Conservation (phyloP, 2,329 filamentous ascomycete genomes). For the Samsoniella hepiali region DNA sequence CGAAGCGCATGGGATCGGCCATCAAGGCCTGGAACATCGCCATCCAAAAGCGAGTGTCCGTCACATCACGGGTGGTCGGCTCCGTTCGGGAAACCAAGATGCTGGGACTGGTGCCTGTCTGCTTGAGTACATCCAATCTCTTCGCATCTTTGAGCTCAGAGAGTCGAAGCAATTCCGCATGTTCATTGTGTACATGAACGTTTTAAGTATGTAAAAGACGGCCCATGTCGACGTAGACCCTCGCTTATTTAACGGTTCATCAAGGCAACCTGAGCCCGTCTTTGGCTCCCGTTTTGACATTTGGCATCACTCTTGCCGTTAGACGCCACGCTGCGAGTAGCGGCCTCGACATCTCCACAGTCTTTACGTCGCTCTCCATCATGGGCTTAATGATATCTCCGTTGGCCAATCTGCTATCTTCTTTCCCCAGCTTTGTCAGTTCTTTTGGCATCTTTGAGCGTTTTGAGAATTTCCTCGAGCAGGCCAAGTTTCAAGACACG, state of each 20-base stretch:
- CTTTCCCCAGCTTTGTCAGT: conserved; percentile 24
- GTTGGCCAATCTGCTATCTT: conserved; percentile 22
- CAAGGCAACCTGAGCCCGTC: conserved; percentile 18
- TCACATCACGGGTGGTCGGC: conserved; percentile 28
- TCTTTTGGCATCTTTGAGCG: conserved; percentile 27
- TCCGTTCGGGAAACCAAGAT: conserved; percentile 33
- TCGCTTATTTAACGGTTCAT: not conserved
- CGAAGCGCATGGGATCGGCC: conserved; percentile 22
- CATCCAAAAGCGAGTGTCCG: conserved; percentile 28
- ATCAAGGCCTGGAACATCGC: conserved; percentile 27
- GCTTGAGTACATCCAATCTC: conserved; percentile 22
- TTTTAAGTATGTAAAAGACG: conserved; percentile 13
- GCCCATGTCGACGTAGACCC: not conserved
- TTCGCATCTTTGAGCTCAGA: conserved; percentile 24
- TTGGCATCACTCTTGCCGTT: conserved; percentile 24
- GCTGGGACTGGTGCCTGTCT: conserved; percentile 25
- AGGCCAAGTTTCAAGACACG: not conserved
- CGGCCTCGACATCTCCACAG: conserved; percentile 15
- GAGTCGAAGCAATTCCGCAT: conserved; percentile 24
- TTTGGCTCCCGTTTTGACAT: conserved; percentile 23
- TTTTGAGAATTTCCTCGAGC: conserved; percentile 22
- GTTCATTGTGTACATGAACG: conserved; percentile 20
- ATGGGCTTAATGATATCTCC: conserved; percentile 25
- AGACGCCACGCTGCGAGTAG: not conserved
- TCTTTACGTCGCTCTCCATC: conserved; percentile 27